Base-by-base conservation (phyloP, 129 eudicot genomes). In the Tagetes erecta region DNA sequence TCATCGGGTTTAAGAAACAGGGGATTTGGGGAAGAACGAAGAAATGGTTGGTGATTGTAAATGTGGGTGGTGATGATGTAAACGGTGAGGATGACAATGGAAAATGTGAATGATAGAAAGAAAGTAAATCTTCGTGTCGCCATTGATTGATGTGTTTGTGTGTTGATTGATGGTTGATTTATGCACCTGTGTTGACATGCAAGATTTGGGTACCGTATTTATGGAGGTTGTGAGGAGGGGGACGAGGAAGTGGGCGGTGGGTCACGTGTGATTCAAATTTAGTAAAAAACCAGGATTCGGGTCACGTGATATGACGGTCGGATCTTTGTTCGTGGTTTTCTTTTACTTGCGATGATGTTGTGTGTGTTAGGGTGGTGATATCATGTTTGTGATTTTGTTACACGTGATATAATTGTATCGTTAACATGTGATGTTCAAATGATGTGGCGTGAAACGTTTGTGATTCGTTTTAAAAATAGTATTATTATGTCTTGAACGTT, bases 51-150 rank as follows among this genome's bases (percentile, higher is more conserved):
- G 9, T 64, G 76, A 42, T 80, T 51, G 38, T 69, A 60, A 42
- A 13, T 33, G 70, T 79, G 71, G 73, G 27, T 14, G 70, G 76
- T 76, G 76, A 84, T 30, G 72, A 90, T 63, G 67, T 83, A 57
- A 41, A 77, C 91, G 30, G 89, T 81, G 3, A 80, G 33, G 65
- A 84, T 46, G 31, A 89, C 78, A 47, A 80, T 9, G 62, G 89
- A 86, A 64, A 86, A 88, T 33, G 57, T 76, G 30, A 84, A 53
- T 6, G 83, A 58, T 40, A 88, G 77, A 55, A 82, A 84, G 20
- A 80, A 51, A 40, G 86, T 82, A 13, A 88, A 72, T 30, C 84
- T 78, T 90, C 71, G 80, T n/a, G 90, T 86, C 30, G 82, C 84
- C 97, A 89, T 94, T 60, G 79, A 47, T 12, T 9, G 10, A 0